Conservation (phyloP, 805 yeast genomes). For the Ogataea paradorogensis region DNA sequence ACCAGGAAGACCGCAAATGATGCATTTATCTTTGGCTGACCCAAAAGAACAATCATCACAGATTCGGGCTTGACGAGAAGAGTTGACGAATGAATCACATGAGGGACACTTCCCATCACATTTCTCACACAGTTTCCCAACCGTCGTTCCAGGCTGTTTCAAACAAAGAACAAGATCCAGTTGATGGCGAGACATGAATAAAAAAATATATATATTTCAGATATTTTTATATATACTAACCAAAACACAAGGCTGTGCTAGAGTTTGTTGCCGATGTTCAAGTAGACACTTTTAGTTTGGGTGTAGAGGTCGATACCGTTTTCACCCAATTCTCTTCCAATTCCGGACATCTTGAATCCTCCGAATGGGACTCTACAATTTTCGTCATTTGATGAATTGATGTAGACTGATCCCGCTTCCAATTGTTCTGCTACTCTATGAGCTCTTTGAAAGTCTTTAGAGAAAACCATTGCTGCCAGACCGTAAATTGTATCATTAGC, state of each 20-base stretch:
- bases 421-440: conserved; percentile 46
- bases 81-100: conserved; percentile 82
- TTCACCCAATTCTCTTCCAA: conserved; percentile 79
- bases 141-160: conserved; percentile 74
- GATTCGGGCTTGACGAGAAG: conserved; percentile 60
- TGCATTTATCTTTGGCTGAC: conserved; percentile 58
- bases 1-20: conserved; percentile 65
- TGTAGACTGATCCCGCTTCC: conserved; percentile 67
- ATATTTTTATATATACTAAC: neutral
- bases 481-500: conserved; percentile 80
- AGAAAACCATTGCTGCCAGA: conserved; percentile 78
- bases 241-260: neutral
- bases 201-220: neutral
- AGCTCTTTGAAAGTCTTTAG: conserved; percentile 62
- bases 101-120: conserved; percentile 92
- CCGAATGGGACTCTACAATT: conserved; percentile 73
- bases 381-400: conserved; percentile 66
- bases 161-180: conserved; percentile 79
- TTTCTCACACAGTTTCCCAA: conserved; percentile 73
- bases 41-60: conserved; percentile 89
- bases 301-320: conserved; percentile 70
- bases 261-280: conserved; percentile 42
- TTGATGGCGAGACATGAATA: conserved; percentile 83
- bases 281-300: conserved; percentile 67
- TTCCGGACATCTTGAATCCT: conserved; percentile 75